Conservation (phyloP, 108 stramenopile species). For the Fistulifera solaris region DNA sequence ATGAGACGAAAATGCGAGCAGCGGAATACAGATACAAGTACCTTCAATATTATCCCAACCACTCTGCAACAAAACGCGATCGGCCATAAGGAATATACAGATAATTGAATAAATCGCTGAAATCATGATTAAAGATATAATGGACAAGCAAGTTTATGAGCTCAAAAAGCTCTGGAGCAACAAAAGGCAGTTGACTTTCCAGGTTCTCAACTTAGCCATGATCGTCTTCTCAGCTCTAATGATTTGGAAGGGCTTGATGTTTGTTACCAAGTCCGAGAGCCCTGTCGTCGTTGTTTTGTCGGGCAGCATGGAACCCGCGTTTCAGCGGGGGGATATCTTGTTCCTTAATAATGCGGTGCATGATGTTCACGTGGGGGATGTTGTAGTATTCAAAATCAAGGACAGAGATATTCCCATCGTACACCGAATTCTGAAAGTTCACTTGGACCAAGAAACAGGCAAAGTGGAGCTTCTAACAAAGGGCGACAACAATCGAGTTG, state of each 20-base stretch:
- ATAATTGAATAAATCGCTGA: neutral
- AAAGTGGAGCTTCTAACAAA: constrained; percentile 93
- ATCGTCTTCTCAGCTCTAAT: constrained; percentile 98
- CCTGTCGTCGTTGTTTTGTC: constrained; percentile 98
- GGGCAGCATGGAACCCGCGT: constrained; percentile 99
- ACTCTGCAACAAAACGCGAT: too few relatives aligned
- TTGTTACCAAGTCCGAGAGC: constrained; percentile 92
- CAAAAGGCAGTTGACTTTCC: constrained; percentile 92
- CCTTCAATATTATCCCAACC: too few relatives aligned
- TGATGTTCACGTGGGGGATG: constrained; percentile 92
- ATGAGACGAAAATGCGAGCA: too few relatives aligned
- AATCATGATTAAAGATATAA: constrained; percentile 75
- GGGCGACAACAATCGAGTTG: constrained; percentile 99
- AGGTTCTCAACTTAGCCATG: constrained; percentile 97
- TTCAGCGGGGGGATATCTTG: constrained; percentile 98
- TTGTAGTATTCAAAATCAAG: constrained; percentile 99
- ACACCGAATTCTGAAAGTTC: constrained; percentile 97
- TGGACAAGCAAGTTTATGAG: constrained; percentile 89
- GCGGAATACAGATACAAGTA: too few relatives aligned
- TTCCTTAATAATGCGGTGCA: constrained; percentile 95
- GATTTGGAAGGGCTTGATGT: constrained; percentile 99
- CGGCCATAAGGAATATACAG: too few relatives aligned
- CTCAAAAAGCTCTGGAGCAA: constrained; percentile 99
- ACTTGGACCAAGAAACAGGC: constrained; percentile 64
- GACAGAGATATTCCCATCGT: constrained; percentile 99